These are phyloP conservation scores for Hypomyces rosellus DNA, from an alignment of 2,329 filamentous ascomycete genomes.

Conservation along the genomic window DNA sequence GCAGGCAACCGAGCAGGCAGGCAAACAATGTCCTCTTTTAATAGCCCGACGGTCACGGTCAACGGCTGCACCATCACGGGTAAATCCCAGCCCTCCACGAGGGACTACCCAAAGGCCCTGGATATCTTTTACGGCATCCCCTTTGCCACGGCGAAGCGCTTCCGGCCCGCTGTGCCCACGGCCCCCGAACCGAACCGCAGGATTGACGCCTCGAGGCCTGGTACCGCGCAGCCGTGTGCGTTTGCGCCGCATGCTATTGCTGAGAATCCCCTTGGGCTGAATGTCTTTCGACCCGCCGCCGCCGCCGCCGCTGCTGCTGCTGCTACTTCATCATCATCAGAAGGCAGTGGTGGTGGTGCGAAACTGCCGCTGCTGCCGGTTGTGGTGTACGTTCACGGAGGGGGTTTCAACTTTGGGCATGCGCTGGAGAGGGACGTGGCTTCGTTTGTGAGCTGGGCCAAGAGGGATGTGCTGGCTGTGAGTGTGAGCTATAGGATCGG, in stretches of 20 bases:
- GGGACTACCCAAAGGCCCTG: slow-evolving; percentile 32
- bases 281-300: slow-evolving; percentile 43
- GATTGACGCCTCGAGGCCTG: slow-evolving; percentile 30
- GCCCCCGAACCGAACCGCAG: slow-evolving; percentile 11
- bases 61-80: slow-evolving; percentile 20
- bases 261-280: slow-evolving; percentile 49
- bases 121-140: slow-evolving; percentile 46
- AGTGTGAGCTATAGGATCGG: slow-evolving; percentile 60
- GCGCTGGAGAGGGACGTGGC: slow-evolving; percentile 53
- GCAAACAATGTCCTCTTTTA: background rate
- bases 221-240: slow-evolving; percentile 20
- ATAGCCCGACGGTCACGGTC: slow-evolving; percentile 13
- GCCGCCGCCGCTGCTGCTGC: too few species aligned
- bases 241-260: slow-evolving; percentile 24
- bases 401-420: slow-evolving; percentile 52
- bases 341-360: slow-evolving; percentile 7
- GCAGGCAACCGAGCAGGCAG: too few species aligned
- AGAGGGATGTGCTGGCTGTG: slow-evolving; percentile 47
- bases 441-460: slow-evolving; percentile 53
- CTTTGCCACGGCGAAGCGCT: slow-evolving; percentile 43
- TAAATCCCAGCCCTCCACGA: slow-evolving; percentile 15
- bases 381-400: slow-evolving; percentile 57
- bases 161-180: slow-evolving; percentile 34
- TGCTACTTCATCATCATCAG: slow-evolving; percentile 9
- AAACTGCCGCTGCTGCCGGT: slow-evolving; percentile 31